Percentiles rank a stretch among this genome's conserved stretches.
These are phyloP conservation scores for Aspergillus aculeatinus DNA, from an alignment of 2,329 filamentous ascomycete genomes.

Conservation along the genomic window DNA sequence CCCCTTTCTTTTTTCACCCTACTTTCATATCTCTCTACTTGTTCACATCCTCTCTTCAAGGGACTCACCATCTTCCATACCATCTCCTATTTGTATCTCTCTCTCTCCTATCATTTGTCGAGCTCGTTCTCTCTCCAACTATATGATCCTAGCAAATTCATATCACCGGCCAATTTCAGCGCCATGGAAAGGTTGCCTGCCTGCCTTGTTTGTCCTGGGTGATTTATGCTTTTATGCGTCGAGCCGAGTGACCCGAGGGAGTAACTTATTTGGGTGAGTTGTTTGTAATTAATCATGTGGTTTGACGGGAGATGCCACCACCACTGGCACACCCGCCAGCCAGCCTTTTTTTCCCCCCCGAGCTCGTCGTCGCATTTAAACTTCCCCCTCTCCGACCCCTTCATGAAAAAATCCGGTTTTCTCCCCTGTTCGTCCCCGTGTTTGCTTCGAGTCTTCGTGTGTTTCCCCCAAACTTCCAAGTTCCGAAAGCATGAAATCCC, in stretches of 20 bases:
- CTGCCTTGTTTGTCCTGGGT: not conserved
- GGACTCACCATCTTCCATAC: slow-evolving; percentile 17
- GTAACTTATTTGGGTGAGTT: not conserved
- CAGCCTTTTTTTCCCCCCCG: no score
- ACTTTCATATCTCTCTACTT: slow-evolving; percentile 8
- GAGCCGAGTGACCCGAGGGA: not conserved
- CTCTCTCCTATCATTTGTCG: slow-evolving; percentile 32
- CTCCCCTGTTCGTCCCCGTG: no score
- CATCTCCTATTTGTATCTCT: slow-evolving; percentile 32
- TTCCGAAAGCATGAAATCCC: no score
- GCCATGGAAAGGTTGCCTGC: slow-evolving; percentile 18
- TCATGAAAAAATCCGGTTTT: no score
- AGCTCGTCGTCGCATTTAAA: no score
- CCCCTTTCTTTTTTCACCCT: slow-evolving; percentile 24
- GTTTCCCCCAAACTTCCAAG: no score
- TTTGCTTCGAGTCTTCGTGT: no score
- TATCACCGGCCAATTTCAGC: slow-evolving; percentile 27
- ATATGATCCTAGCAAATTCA: slow-evolving; percentile 37
- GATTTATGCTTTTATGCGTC: not conserved
- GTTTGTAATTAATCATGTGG: slow-evolving; percentile 19
- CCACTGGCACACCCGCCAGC: no score
- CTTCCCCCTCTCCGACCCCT: no score
- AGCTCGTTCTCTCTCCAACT: slow-evolving; percentile 24
- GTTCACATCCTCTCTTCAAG: slow-evolving; percentile 7
- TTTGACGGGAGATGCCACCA: not conserved